Base-by-base conservation (phyloP, 768 basidiomycete genomes). In the Agaricus blazei region DNA sequence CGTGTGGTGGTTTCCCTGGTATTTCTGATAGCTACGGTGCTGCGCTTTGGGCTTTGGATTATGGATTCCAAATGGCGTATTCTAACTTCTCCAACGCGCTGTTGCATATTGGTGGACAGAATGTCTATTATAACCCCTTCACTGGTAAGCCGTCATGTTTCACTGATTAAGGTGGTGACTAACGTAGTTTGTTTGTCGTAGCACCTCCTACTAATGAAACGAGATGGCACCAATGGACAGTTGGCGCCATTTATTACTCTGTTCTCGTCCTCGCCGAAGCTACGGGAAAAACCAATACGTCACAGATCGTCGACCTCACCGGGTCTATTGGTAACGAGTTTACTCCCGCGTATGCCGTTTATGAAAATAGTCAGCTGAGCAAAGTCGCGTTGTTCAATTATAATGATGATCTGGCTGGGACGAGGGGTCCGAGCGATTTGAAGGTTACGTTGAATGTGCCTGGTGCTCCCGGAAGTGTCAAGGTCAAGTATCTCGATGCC, bases 311-410 rank as follows among this genome's bases (percentile, higher is more conserved):
- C 34, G 90, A 93, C 67, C 73, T 89, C 31, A 65, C 66, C n/a
- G 74, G 76, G 46, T 82, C 80, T 60, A 63, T 62, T 44, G 75
- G 68, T n/a, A 80, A 72, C 60, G 70, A 75, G 12, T 80, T 70
- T 59, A 87, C 85, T 4, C 86, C 89, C 56, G 75, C 79, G 6
- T 87, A 90, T 64, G 87, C 80, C 5, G 79, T 93, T 51, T 92
- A 91, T 64, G 88, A 93, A 65, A 77, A 85, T 55, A 82, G 81
- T 15, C 71, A 66, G 3, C 80, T 85, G 3, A 75, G 76, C 8
- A 78, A 85, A 42, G 75, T 89, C 1, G 84, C 81, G 7, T 63
- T 93, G 49, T 80, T 91, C 71, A 93, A 93, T 67, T 92, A 80
- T 62, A 74, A 89, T 42, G 74, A 77, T 27, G 88, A 90, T 62